A percentile compares a stretch with the other conserved stretches of the same genome.
Conservation (phyloP, 495 filamentous ascomycete genomes). For the Coniosporium apollinis region DNA sequence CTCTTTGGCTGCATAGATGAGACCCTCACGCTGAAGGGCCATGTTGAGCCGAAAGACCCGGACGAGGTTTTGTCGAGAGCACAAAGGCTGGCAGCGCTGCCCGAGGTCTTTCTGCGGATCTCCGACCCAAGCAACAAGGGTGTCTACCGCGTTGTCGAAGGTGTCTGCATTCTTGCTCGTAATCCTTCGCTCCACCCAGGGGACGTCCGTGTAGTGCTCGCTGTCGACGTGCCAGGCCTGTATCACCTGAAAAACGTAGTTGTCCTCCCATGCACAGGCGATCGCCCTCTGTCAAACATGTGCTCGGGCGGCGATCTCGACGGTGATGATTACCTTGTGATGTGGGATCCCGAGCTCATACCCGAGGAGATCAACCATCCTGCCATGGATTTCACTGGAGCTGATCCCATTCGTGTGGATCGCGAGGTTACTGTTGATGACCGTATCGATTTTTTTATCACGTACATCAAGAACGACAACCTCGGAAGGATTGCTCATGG, state of each 20-base stretch:
- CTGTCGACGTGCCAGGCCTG: constrained; percentile 58
- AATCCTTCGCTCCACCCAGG: constrained; percentile 93
- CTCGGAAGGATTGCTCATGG: constrained; percentile 66
- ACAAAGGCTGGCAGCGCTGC: constrained; percentile 32
- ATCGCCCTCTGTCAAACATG: constrained; percentile 78
- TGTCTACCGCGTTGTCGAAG: constrained; percentile 49
- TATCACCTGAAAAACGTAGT: constrained; percentile 68
- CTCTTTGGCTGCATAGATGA: constrained; percentile 86
- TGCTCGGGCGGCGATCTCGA: constrained; percentile 93
- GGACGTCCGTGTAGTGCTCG: constrained; percentile 74
- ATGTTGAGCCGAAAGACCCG: constrained; percentile 28
- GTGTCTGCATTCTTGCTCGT: constrained; percentile 67
- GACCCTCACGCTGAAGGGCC: constrained; percentile 53
- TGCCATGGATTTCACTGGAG: constrained; percentile 56
- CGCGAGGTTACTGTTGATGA: constrained; percentile 47
- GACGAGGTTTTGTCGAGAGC: constrained; percentile 5
- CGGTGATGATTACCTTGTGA: constrained; percentile 87
- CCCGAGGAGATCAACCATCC: constrained; percentile 42
- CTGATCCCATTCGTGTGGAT: constrained; percentile 31
- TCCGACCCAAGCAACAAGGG: constrained; percentile 32
- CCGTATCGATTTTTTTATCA: constrained; percentile 72
- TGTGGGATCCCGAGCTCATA: constrained; percentile 72
- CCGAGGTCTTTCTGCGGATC: constrained; percentile 82
- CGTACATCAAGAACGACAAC: constrained; percentile 83
- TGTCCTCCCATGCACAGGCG: constrained; percentile 70